Evolutionary conservation across 129 eudicot genomes (phyloP).

Genomic region (Pseudognaphalium luteoalbum): DNA sequence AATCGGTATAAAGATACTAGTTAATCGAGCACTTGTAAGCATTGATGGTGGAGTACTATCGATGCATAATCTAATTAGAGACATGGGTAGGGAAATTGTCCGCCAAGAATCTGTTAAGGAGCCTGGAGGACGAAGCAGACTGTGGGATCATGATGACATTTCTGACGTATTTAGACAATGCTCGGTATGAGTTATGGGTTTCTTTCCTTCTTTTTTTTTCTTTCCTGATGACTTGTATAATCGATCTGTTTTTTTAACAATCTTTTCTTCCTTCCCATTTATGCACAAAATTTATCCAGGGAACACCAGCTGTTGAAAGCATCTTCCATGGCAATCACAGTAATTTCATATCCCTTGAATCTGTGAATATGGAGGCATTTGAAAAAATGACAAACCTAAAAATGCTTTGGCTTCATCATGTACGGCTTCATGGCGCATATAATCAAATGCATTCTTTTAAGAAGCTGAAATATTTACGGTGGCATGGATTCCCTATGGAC

Average conservation of each 20-base stretch:
- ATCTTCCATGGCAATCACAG: too few species aligned
- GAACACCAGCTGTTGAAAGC: too few species aligned
- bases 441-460: not conserved
- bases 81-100: constrained; percentile 30
- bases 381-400: too few species aligned
- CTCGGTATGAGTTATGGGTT: not conserved
- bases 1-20: constrained; percentile 1
- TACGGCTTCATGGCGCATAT: not conserved
- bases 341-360: too few species aligned
- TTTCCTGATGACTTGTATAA: too few species aligned
- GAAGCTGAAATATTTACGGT: constrained; percentile 1
- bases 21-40: not conserved
- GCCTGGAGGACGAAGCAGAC: constrained; percentile 23
- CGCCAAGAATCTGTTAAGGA: constrained; percentile 12
- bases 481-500: constrained; percentile 20
- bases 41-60: not conserved
- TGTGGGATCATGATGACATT: constrained; percentile 16
- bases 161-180: not conserved
- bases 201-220: not conserved
- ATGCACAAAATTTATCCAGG: too few species aligned
- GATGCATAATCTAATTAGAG: constrained; percentile 15
- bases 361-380: too few species aligned
- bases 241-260: too few species aligned
- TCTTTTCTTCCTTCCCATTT: too few species aligned
- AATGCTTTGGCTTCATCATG: not conserved